Base-by-base conservation (phyloP, 495 filamentous ascomycete species). In the Saxophila tyrrhenica region DNA sequence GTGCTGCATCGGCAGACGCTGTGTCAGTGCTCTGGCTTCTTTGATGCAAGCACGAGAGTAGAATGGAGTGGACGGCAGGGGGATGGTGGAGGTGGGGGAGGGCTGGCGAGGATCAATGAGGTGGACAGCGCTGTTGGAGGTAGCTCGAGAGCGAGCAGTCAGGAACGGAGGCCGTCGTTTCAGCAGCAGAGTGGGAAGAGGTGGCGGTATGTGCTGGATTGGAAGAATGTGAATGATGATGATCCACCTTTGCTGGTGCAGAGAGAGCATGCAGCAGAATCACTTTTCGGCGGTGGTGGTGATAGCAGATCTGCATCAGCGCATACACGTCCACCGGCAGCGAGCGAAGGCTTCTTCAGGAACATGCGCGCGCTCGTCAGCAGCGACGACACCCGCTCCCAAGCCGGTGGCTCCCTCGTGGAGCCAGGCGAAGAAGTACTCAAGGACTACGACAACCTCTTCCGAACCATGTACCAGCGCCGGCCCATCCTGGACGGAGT, bases 391-490 rank as follows among this genome's bases (percentile, higher is more conserved):
- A 20, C 50, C 2, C 58, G 62, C 22, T 15, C 48, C 19, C 49
- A 56, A 39, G 73, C 65, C 41, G 70, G 59, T 59, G 75, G 58
- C 61, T 73, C 25, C 70, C 71, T 24, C 65, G 68, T 51, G 29
- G 70, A 71, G 11, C 70, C 77, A 48, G 76, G 81, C 49, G 75
- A 81, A 56, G 85, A 94, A 46, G 73, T 87, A 22, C 70, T 95
- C 32, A 85, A 86, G 45, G 86, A 92, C 67, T 95, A 95, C 67
- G 89, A 94, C 66, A 95, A 94, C 70, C 76, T 95, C 50, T 87
- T 95, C 67, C 84, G 89, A 51, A 79, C 89, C 45, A 94, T 94
- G 73, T 95, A 95, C 72, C 94, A 95, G 66, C 84, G 94, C 65
- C 72, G 88, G 1, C 89, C 89, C 0, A 61, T 76, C 3, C 77